Percentiles rank a stretch among this genome's conserved stretches.
These are phyloP conservation scores for Aspergillus sp. DNA, from an alignment of 2,329 filamentous ascomycete genomes.

Conservation along the genomic window DNA sequence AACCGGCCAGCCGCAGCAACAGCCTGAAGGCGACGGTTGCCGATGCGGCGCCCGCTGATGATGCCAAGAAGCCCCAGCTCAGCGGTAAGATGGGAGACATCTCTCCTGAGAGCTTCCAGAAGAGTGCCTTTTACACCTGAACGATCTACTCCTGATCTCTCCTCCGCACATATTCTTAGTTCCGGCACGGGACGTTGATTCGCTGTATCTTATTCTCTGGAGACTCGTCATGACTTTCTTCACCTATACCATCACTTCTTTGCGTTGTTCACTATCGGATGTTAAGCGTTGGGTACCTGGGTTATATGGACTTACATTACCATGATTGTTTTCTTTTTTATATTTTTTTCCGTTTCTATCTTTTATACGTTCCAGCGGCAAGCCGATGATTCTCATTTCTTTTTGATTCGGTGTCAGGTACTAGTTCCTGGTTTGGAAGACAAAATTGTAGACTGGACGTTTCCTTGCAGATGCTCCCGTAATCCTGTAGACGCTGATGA, in stretches of 20 bases:
- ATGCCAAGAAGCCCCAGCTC: constrained; percentile 48
- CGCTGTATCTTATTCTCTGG: not conserved
- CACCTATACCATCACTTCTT: not conserved
- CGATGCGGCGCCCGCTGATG: constrained; percentile 17
- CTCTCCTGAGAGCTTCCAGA: constrained; percentile 67
- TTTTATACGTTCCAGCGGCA: not conserved
- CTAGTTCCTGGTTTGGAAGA: not conserved
- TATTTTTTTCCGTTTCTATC: not conserved
- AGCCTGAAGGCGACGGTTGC: constrained; percentile 47
- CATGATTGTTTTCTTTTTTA: not conserved
- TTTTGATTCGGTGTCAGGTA: not conserved
- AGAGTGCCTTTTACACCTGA: constrained; percentile 66
- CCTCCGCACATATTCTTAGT: constrained; percentile 15
- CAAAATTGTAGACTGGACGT: not conserved
- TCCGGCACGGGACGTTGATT: not conserved
- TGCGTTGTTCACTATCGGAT: constrained; percentile 3
- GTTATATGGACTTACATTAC: not conserved
- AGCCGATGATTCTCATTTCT: not conserved
- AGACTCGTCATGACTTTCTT: not conserved
- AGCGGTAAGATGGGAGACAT: constrained; percentile 63
- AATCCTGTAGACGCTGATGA: too few species aligned
- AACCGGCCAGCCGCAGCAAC: constrained; percentile 50
- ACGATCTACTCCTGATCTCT: not conserved
- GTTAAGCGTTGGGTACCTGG: constrained; percentile 5
- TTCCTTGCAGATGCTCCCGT: too few species aligned